Conservation (phyloP, 1,139 yeast species). For the Lodderomyces margitis region DNA sequence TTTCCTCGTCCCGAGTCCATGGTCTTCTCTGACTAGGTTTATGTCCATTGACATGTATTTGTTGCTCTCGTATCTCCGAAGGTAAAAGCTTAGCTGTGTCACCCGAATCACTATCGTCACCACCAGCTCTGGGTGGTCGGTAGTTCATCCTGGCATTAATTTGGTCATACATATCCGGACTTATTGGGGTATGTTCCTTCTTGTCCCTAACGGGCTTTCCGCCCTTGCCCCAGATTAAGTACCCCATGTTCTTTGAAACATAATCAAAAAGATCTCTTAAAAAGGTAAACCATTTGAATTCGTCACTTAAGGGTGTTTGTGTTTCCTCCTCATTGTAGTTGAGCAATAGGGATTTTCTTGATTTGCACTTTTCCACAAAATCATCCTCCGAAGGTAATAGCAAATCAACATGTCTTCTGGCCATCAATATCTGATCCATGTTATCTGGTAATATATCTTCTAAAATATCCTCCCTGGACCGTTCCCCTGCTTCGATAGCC, state of each 20-base stretch:
- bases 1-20: conserved; percentile 90
- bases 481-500: conserved; percentile 72
- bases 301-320: conserved; percentile 31
- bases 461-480: conserved; percentile 65
- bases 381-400: conserved; percentile 71
- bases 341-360: conserved; percentile 62
- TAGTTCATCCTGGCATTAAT: conserved; percentile 5
- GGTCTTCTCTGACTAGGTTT: conserved; percentile 51
- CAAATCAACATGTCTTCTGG: conserved; percentile 24
- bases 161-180: conserved; percentile 22
- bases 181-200: conserved; percentile 17
- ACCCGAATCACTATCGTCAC: conserved; percentile 3
- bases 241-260: conserved; percentile 70
- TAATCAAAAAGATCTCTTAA: conserved; percentile 72
- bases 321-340: conserved; percentile 26
- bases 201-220: conserved; percentile 31
- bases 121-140: background rate
- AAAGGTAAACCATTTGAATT: conserved; percentile 33
- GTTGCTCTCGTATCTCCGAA: conserved; percentile 48
- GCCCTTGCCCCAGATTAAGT: conserved; percentile 67
- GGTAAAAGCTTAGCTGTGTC: conserved; percentile 38
- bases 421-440: conserved; percentile 45
- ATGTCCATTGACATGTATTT: conserved; percentile 35
- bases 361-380: conserved; percentile 65
- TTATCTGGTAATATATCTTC: conserved; percentile 75